These are phyloP conservation scores for Eucalyptus coolabah DNA, from an alignment of 345 rosid genomes.

Conservation along the genomic window DNA sequence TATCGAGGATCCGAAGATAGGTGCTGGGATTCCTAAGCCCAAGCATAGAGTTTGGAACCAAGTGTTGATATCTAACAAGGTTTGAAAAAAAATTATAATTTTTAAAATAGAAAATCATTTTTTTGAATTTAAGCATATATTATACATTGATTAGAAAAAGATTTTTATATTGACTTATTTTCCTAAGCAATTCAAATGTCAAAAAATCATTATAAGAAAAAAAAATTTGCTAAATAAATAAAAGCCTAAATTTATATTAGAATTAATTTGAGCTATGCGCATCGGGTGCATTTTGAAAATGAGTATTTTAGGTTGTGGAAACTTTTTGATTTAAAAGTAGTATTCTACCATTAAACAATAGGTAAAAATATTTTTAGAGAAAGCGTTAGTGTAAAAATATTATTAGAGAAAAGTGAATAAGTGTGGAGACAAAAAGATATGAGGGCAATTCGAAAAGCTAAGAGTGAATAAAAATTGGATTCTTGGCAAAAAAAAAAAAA, in stretches of 20 bases:
- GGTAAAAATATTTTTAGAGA: background rate
- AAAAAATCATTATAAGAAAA: no score
- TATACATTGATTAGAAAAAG: background rate
- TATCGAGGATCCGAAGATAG: accelerated
- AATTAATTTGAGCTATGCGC: background rate
- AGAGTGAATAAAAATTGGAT: no score
- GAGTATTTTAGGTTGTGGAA: background rate
- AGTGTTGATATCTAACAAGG: background rate
- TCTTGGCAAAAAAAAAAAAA: no score
- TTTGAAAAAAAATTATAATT: background rate
- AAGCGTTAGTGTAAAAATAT: background rate
- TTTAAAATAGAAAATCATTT: background rate
- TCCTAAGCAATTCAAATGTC: background rate
- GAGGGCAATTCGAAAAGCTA: background rate
- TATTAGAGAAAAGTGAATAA: background rate
- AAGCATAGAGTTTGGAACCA: background rate
- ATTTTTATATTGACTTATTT: background rate
- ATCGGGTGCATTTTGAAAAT: background rate
- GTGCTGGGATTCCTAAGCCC: background rate
- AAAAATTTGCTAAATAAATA: background rate
- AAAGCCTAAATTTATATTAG: background rate
- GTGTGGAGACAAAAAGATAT: background rate
- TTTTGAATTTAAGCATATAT: accelerated
- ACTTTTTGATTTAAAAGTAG: background rate
- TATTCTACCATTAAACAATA: background rate